These are phyloP conservation scores for Calycina marina DNA, from an alignment of 2,329 filamentous ascomycete genomes.

Conservation along the genomic window DNA sequence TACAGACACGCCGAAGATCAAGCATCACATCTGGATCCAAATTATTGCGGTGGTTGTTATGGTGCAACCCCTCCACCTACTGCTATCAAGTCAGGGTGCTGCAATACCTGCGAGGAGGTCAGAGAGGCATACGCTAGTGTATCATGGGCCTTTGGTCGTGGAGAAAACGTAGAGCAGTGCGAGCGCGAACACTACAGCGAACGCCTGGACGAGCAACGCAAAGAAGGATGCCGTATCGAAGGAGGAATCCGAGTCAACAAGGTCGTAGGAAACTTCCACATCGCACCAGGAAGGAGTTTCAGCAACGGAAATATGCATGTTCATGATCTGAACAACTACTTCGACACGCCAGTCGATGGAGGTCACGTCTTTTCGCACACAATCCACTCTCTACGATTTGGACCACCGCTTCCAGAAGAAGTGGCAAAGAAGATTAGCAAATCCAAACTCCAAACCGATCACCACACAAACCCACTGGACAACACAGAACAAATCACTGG, in stretches of 20 bases:
- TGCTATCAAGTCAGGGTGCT: constrained; percentile 74
- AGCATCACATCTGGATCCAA: constrained; percentile 68
- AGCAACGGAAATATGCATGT: constrained; percentile 95
- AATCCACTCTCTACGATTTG: constrained; percentile 83
- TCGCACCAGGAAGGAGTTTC: constrained; percentile 91
- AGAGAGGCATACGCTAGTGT: constrained; percentile 81
- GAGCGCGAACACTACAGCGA: constrained; percentile 87
- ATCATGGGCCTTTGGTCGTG: constrained; percentile 87
- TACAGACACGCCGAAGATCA: constrained; percentile 52
- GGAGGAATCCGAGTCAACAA: constrained; percentile 92
- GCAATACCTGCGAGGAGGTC: constrained; percentile 94
- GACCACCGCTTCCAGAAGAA: constrained; percentile 71
- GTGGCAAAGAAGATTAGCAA: constrained; percentile 45
- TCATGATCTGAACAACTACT: constrained; percentile 93
- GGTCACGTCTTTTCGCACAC: constrained; percentile 79
- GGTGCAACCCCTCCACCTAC: constrained; percentile 61
- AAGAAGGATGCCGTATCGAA: constrained; percentile 89
- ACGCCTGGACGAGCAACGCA: constrained; percentile 71
- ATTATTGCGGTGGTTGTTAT: constrained; percentile 90
- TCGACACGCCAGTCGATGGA: constrained; percentile 52
- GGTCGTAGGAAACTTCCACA: constrained; percentile 96
- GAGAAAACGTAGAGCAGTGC: constrained; percentile 90
- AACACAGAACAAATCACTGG: constrained; percentile 59
- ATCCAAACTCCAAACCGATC: constrained; percentile 50
- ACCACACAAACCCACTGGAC: constrained; percentile 87